A percentile compares a stretch with the other conserved stretches of the same genome.
These are phyloP conservation scores for Aspergillus leporis DNA, from an alignment of 495 filamentous ascomycete species.

Conservation along the genomic window DNA sequence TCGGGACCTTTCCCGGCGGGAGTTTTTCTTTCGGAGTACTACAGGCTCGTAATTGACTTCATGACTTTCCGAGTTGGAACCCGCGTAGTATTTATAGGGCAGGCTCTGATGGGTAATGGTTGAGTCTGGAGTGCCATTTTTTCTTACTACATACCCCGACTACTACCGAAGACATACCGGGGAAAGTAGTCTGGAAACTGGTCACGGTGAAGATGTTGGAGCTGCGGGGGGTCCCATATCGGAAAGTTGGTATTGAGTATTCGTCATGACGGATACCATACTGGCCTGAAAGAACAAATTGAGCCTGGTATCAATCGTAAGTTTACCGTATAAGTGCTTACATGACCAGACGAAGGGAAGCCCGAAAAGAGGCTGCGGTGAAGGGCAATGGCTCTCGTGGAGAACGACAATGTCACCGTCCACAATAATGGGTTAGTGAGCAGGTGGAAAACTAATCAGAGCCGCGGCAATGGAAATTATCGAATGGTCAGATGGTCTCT, in stretches of 20 bases:
- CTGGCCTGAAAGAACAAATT: not conserved
- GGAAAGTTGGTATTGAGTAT: not conserved
- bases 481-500: not conserved
- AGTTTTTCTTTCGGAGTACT: not conserved
- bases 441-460: conserved; percentile 1
- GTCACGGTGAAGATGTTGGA: conserved; percentile 35
- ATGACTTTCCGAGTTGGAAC: not conserved
- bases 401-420: conserved; percentile 16
- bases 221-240: conserved; percentile 29
- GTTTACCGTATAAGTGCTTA: conserved; percentile 16
- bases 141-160: conserved; percentile 14
- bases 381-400: conserved; percentile 22
- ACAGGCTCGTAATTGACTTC: not conserved
- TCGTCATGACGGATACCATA: conserved; percentile 9
- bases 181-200: conserved; percentile 21
- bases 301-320: not conserved
- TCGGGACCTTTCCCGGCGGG: conserved; percentile 1
- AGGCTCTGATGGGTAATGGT: conserved; percentile 1
- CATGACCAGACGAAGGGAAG: conserved; percentile 5
- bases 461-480: not conserved
- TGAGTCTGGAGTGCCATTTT: conserved; percentile 12
- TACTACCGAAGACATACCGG: conserved; percentile 20
- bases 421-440: conserved; percentile 12
- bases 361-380: conserved; percentile 48
- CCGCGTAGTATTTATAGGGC: conserved; percentile 22